These are phyloP conservation scores for Trametopsis cervina DNA, from an alignment of 768 basidiomycete species.

Conservation along the genomic window DNA sequence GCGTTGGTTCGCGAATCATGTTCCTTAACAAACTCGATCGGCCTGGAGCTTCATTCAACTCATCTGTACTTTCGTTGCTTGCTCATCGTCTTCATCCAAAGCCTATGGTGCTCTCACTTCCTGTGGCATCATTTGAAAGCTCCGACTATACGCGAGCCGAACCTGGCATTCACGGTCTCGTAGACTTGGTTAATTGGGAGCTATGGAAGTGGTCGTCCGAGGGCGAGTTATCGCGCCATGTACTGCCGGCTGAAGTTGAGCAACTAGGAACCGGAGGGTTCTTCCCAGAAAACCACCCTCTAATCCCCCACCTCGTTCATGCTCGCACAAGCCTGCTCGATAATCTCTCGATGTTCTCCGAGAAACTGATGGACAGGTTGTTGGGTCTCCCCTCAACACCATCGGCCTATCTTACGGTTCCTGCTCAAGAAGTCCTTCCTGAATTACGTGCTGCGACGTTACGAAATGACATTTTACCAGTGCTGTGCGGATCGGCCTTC, in stretches of 20 bases:
- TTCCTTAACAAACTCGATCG: slow-evolving; percentile 89
- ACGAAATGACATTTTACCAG: slow-evolving; percentile 60
- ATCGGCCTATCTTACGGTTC: slow-evolving; percentile 60
- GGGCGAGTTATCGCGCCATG: slow-evolving; percentile 32
- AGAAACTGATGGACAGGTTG: slow-evolving; percentile 70
- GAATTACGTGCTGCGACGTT: slow-evolving; percentile 66
- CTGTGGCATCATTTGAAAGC: slow-evolving; percentile 70
- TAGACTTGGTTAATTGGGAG: slow-evolving; percentile 81
- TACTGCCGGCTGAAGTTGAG: slow-evolving; percentile 46
- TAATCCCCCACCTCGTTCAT: slow-evolving; percentile 54
- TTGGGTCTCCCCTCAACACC: slow-evolving; percentile 49
- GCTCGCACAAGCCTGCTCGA: slow-evolving; percentile 72
- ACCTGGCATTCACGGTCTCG: slow-evolving; percentile 78
- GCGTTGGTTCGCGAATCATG: slow-evolving; percentile 69
- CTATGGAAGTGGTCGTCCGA: slow-evolving; percentile 67
- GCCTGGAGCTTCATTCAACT: slow-evolving; percentile 72
- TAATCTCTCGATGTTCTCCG: slow-evolving; percentile 73
- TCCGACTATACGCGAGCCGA: slow-evolving; percentile 63
- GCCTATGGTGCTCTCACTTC: slow-evolving; percentile 63
- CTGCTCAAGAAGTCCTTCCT: slow-evolving; percentile 44
- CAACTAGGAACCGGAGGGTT: slow-evolving; percentile 34
- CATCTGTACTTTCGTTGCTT: slow-evolving; percentile 66
- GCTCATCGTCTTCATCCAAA: slow-evolving; percentile 70
- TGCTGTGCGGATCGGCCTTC: slow-evolving; percentile 78
- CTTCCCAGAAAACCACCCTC: slow-evolving; percentile 56